phyloP scores from a whole-genome alignment of 192 early-diverging fungal species.

The Coemansia pectinata region DNA sequence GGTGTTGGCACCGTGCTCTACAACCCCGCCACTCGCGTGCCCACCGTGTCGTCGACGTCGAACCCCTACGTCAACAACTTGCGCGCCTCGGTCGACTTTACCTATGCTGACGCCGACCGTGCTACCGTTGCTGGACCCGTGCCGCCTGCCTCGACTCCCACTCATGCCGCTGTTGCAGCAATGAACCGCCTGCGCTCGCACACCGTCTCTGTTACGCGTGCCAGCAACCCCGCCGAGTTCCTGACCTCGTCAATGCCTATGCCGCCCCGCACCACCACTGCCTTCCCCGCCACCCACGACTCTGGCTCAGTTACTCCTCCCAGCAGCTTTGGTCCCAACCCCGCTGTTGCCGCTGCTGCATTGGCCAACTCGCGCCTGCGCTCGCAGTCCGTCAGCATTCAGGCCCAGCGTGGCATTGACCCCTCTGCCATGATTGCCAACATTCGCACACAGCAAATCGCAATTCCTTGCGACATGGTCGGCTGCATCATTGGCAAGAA shows the following conservation, averaged over 20 bases:
- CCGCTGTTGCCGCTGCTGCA: conserved; percentile 15
- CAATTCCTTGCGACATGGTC: conserved; percentile 93
- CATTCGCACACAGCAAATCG: conserved; percentile 82
- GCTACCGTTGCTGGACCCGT: conserved; percentile 1
- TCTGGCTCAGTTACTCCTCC: conserved; percentile 35
- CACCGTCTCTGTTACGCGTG: conserved; percentile 52
- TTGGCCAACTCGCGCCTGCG: conserved; percentile 43
- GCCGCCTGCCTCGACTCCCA: conserved; percentile 16
- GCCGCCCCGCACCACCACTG: conserved; percentile 37
- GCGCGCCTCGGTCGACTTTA: conserved; percentile 49
- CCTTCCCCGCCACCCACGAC: conserved; percentile 31
- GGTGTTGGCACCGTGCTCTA: conserved; percentile 82
- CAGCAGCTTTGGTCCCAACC: conserved; percentile 11
- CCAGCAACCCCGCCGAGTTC: conserved; percentile 23
- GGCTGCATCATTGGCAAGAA: conserved; percentile 97
- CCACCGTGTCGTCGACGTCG: conserved; percentile 48
- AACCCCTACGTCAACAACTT: conserved; percentile 57
- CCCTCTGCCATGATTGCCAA: conserved; percentile 51
- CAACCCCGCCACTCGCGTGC: conserved; percentile 67
- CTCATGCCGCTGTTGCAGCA: conserved; percentile 22
- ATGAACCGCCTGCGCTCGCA: conserved; percentile 56
- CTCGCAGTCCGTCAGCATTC: conserved; percentile 56
- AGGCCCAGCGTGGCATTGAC: conserved; percentile 47
- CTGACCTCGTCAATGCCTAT: conserved; percentile 51
- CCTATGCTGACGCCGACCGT: conserved; percentile 46